phyloP scores from a whole-genome alignment of 2,329 filamentous ascomycete genomes.

The Mycosphaerelloides madeirae region DNA sequence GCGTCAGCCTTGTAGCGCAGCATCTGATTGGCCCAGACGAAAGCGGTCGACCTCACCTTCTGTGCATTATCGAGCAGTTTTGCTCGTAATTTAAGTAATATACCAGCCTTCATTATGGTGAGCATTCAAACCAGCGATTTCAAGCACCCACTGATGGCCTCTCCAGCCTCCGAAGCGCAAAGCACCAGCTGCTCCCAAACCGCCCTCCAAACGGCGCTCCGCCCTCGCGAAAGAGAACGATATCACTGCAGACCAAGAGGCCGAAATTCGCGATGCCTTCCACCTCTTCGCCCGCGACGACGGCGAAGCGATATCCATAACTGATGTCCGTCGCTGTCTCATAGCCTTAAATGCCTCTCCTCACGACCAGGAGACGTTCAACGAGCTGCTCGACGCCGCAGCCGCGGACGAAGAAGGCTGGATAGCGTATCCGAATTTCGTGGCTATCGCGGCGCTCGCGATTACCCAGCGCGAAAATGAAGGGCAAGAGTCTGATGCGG shows the following conservation, averaged over 20 bases:
- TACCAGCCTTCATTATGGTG: neutral
- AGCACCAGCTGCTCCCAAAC: conserved; percentile 23
- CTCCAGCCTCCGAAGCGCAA: conserved; percentile 30
- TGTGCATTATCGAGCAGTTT: neutral
- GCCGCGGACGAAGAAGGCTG: conserved; percentile 78
- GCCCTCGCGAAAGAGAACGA: conserved; percentile 91
- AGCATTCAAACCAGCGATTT: neutral
- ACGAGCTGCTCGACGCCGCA: conserved; percentile 71
- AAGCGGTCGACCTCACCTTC: neutral
- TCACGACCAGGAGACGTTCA: conserved; percentile 59
- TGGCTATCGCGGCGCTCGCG: conserved; percentile 84
- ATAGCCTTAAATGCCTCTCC: conserved; percentile 74
- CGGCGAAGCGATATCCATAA: conserved; percentile 49
- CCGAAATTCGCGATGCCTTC: conserved; percentile 88
- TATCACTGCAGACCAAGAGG: conserved; percentile 76
- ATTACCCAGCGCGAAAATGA: conserved; percentile 53
- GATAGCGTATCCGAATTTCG: conserved; percentile 73
- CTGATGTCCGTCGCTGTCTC: conserved; percentile 46
- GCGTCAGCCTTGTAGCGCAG: too few relatives aligned
- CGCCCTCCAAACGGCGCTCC: conserved; percentile 59
- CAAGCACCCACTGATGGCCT: neutral
- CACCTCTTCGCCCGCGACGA: conserved; percentile 60
- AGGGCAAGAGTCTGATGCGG: conserved; percentile 49
- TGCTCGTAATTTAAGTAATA: neutral
- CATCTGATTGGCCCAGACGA: neutral